Conservation (phyloP, 345 rosid species). For the Acer negundo region DNA sequence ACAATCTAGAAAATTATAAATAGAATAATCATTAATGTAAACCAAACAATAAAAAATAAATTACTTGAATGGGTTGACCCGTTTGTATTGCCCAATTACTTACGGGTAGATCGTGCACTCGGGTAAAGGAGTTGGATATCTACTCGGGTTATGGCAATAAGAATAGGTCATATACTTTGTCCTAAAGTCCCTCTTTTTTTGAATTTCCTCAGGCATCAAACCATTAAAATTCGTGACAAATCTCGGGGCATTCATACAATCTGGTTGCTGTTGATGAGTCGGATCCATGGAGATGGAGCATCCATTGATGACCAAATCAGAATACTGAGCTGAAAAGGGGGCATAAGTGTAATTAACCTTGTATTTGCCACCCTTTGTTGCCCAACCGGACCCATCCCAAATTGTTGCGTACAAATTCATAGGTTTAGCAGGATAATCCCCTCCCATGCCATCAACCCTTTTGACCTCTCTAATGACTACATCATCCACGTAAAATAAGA, state of each 20-base stretch:
- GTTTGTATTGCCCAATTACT: neutral
- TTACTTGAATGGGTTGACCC: no score
- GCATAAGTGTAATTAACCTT: constrained; percentile 20
- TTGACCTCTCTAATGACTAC: constrained; percentile 13
- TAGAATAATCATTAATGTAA: no score
- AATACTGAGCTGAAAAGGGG: constrained; percentile 10
- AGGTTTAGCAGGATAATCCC: constrained; percentile 29
- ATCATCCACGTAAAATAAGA: constrained; percentile 20
- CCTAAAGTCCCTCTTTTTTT: constrained; percentile 18
- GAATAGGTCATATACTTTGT: constrained; percentile 9
- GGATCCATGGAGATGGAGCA: constrained; percentile 9
- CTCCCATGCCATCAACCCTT: constrained; percentile 15
- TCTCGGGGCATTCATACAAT: neutral
- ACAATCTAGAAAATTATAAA: no score
- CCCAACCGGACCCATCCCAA: constrained; percentile 33
- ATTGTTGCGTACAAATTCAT: constrained; percentile 27
- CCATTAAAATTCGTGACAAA: neutral
- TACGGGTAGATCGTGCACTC: neutral
- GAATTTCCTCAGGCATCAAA: neutral
- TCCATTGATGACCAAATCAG: constrained; percentile 18
- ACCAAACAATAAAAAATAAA: no score
- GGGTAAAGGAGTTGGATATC: constrained; percentile 2
- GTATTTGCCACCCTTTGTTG: constrained; percentile 20
- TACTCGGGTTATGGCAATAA: neutral
- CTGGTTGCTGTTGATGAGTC: neutral